A percentile compares a stretch with the other conserved stretches of the same genome.
Conservation (phyloP, 331 rosid species). For the Malus hybrid region DNA sequence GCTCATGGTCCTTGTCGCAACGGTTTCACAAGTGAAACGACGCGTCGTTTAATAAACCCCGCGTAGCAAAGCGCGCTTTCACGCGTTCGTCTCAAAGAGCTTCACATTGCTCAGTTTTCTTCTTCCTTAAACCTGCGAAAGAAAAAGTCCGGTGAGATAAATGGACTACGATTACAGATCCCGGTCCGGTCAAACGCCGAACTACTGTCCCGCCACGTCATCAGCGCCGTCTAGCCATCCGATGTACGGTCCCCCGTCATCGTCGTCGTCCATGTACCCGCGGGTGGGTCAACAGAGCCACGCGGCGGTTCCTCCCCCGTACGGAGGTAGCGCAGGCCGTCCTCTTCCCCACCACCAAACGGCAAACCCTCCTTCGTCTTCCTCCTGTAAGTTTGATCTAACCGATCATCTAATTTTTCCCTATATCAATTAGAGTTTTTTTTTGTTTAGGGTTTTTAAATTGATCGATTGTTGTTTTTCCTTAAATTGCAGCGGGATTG, state of each 20-base stretch:
- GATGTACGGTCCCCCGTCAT: constrained; percentile 32
- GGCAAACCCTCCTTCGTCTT: constrained; percentile 21
- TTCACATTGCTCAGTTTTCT: neutral
- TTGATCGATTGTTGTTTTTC: neutral
- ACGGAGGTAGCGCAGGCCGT: constrained; percentile 21
- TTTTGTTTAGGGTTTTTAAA: neutral
- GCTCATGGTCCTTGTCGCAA: neutral
- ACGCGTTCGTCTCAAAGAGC: neutral
- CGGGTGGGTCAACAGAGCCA: constrained; percentile 43
- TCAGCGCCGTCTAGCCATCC: constrained; percentile 30
- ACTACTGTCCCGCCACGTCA: constrained; percentile 25
- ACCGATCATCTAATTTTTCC: neutral
- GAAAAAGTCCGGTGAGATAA: neutral
- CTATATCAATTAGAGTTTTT: neutral
- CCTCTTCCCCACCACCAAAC: constrained; percentile 36
- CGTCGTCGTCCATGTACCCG: constrained; percentile 41
- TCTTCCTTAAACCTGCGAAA: neutral
- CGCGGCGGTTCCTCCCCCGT: constrained; percentile 3
- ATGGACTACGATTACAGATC: constrained; percentile 62
- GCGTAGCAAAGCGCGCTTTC: neutral
- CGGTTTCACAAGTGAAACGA: neutral
- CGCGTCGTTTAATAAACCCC: neutral
- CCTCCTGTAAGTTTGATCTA: constrained; percentile 35
- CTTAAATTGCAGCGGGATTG: constrained; percentile 67
- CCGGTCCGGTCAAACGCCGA: constrained; percentile 40